Evolutionary conservation across 2,329 filamentous ascomycete genomes (phyloP).

Genomic region (Colletotrichum tropicicola): DNA sequence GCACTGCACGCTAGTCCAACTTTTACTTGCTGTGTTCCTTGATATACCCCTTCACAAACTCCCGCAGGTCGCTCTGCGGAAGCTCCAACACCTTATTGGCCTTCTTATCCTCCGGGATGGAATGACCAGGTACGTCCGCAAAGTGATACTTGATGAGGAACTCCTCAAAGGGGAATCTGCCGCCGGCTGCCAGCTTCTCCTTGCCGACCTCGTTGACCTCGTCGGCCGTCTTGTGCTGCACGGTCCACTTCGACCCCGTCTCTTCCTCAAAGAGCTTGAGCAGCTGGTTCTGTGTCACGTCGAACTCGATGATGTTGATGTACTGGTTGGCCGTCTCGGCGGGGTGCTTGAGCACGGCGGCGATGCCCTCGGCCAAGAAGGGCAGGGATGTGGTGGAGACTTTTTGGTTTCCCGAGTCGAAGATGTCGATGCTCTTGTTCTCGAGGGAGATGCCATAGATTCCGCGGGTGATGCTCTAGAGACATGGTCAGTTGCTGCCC

Average conservation of each 20-base stretch:
- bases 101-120: slow-evolving; percentile 23
- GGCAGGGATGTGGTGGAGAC: slow-evolving; percentile 18
- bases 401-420: slow-evolving; percentile 19
- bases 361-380: slow-evolving; percentile 40
- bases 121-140: slow-evolving; percentile 13
- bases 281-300: slow-evolving; percentile 66
- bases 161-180: slow-evolving; percentile 32
- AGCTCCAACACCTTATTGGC: slow-evolving; percentile 28
- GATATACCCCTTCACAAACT: slow-evolving; percentile 7
- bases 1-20: no score
- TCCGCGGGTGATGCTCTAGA: slow-evolving; percentile 17
- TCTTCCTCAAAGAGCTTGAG: slow-evolving; percentile 60
- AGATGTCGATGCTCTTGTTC: slow-evolving; percentile 10
- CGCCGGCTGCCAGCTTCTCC: slow-evolving; percentile 44
- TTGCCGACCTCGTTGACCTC: slow-evolving; percentile 47
- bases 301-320: slow-evolving; percentile 65
- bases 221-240: slow-evolving; percentile 45
- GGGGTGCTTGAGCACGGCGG: slow-evolving; percentile 56
- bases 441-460: slow-evolving; percentile 22
- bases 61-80: slow-evolving; percentile 12
- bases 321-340: slow-evolving; percentile 65
- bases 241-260: slow-evolving; percentile 59
- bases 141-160: slow-evolving; percentile 23
- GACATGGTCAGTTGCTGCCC: not conserved
- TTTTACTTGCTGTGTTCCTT: slow-evolving; percentile 6